Conservation (phyloP, 1,284 basidiomycete species). For the Ceratorhiza oryzae-sativae region DNA sequence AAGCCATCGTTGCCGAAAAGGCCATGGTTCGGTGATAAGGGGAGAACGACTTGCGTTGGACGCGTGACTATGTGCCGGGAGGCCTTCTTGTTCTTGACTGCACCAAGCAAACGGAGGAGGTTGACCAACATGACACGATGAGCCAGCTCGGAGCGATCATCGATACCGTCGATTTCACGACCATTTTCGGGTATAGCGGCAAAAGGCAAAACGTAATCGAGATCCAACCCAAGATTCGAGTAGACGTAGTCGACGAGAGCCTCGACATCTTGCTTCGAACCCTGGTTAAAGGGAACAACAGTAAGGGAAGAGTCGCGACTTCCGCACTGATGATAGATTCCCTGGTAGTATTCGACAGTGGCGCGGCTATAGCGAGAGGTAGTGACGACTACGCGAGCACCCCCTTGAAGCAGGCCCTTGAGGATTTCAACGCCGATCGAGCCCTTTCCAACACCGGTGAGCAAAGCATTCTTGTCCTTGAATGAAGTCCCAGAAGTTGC, state of each 20-base stretch:
- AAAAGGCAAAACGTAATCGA: constrained; percentile 98
- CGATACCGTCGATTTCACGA: constrained; percentile 94
- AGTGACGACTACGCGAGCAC: constrained; percentile 95
- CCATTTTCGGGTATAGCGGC: constrained; percentile 99
- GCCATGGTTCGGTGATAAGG: constrained; percentile 97
- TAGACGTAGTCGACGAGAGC: constrained; percentile 99
- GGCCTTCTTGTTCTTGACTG: constrained; percentile 98
- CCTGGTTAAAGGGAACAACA: constrained; percentile 98
- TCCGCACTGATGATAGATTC: constrained; percentile 95
- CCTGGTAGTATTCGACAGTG: constrained; percentile 98
- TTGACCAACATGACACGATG: constrained; percentile 98
- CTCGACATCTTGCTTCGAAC: constrained; percentile 97
- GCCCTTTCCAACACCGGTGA: constrained; percentile 97
- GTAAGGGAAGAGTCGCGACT: constrained; percentile 94
- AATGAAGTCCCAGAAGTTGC: constrained; percentile 98
- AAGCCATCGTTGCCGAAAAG: constrained; percentile 97
- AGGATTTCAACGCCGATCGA: constrained; percentile 98
- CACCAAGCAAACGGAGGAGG: constrained; percentile 92
- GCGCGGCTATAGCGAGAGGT: constrained; percentile 94
- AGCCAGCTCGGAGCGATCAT: constrained; percentile 97
- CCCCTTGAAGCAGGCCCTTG: constrained; percentile 95
- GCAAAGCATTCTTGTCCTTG: constrained; percentile 97
- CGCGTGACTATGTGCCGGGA: constrained; percentile 95
- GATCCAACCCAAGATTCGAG: constrained; percentile 89
- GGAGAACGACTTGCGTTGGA: constrained; percentile 96